Conservation (phyloP, 2,329 filamentous ascomycete species). For the Fusarium penzigii region DNA sequence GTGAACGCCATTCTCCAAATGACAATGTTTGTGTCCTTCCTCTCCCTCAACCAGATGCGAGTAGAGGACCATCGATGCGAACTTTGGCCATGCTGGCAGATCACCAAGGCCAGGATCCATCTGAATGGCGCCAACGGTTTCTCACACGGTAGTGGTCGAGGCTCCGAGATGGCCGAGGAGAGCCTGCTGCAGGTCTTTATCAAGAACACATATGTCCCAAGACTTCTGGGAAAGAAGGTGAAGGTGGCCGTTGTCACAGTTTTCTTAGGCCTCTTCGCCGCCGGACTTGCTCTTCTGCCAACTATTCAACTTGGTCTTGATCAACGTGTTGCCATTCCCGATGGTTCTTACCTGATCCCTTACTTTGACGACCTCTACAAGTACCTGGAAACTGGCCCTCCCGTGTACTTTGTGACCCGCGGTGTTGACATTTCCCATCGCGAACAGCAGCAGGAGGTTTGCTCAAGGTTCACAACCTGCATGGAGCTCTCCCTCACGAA, state of each 20-base stretch:
- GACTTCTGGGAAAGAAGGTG: slow-evolving; percentile 75
- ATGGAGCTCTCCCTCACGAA: slow-evolving; percentile 82
- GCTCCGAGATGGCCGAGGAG: slow-evolving; percentile 80
- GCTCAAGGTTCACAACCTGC: slow-evolving; percentile 88
- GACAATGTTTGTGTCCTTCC: slow-evolving; percentile 92
- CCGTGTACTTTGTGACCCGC: slow-evolving; percentile 92
- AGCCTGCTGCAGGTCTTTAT: slow-evolving; percentile 84
- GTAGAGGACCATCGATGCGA: slow-evolving; percentile 89
- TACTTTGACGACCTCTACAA: slow-evolving; percentile 96
- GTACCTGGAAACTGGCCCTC: slow-evolving; percentile 88
- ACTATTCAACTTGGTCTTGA: slow-evolving; percentile 85
- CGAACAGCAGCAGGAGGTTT: slow-evolving; percentile 79
- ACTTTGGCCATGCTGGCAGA: slow-evolving; percentile 85
- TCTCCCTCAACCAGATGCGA: slow-evolving; percentile 86
- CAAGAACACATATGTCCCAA: slow-evolving; percentile 83
- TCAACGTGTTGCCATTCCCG: slow-evolving; percentile 90
- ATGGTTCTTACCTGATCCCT: slow-evolving; percentile 89
- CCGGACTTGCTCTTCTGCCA: slow-evolving; percentile 81
- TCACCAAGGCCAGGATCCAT: slow-evolving; percentile 72
- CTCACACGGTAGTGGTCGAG: slow-evolving; percentile 53
- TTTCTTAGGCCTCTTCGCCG: slow-evolving; percentile 86
- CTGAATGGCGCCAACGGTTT: slow-evolving; percentile 60
- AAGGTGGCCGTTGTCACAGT: slow-evolving; percentile 76
- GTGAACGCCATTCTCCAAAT: slow-evolving; percentile 97
- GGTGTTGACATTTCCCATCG: slow-evolving; percentile 78